A percentile compares a stretch with the other conserved stretches of the same genome.
Conservation (phyloP, 2,329 filamentous ascomycete species). For the Fusarium pininemorale region DNA sequence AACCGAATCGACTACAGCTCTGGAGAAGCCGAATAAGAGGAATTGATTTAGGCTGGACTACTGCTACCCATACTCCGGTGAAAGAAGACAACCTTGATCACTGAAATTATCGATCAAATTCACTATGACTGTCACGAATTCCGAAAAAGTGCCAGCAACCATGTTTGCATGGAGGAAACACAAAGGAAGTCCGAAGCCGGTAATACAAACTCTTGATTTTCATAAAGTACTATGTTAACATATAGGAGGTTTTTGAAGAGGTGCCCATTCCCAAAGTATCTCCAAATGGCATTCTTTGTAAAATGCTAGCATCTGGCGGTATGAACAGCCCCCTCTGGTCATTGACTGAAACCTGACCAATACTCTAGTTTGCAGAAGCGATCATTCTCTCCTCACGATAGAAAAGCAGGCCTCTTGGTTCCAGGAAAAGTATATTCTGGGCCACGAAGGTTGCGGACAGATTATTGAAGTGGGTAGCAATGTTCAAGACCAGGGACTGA, state of each 20-base stretch:
- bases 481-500: background rate
- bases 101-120: no score
- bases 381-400: slow-evolving; percentile 25
- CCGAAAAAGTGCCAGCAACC: slow-evolving; percentile 10
- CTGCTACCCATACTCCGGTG: background rate
- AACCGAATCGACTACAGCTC: background rate
- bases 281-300: slow-evolving; percentile 19
- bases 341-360: background rate
- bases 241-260: slow-evolving; percentile 7
- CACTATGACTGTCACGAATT: background rate
- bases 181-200: slow-evolving; percentile 39
- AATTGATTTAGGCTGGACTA: background rate
- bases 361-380: slow-evolving; percentile 15
- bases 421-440: slow-evolving; percentile 28
- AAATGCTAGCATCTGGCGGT: slow-evolving; percentile 24
- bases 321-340: background rate
- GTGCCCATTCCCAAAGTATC: background rate
- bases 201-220: background rate
- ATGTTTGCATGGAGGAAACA: slow-evolving; percentile 51
- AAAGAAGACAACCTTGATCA: no score
- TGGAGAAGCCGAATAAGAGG: background rate
- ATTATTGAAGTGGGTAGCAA: slow-evolving; percentile 18
- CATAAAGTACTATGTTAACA: fast-evolving
- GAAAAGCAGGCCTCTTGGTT: slow-evolving; percentile 36
- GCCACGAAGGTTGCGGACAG: slow-evolving; percentile 32